Conservation (phyloP, 2,329 filamentous ascomycete species). For the Colletotrichum sp. region DNA sequence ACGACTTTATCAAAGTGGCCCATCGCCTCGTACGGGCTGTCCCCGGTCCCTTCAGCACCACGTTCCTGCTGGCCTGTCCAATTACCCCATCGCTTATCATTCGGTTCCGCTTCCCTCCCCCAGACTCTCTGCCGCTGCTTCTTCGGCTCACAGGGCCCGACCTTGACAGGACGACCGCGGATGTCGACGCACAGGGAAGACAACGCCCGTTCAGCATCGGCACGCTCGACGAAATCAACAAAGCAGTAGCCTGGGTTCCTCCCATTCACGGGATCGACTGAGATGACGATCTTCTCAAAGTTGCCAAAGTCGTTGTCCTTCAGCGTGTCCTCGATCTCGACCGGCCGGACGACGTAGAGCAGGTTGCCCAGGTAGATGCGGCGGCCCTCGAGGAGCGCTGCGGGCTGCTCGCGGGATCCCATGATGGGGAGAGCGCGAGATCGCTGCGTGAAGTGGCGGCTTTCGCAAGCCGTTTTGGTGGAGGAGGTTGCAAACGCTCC, state of each 20-base stretch:
- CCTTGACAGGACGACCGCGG: conserved; percentile 64
- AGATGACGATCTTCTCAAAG: conserved; percentile 67
- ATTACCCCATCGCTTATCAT: conserved; percentile 49
- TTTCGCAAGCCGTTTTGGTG: not conserved
- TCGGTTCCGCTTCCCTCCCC: conserved; percentile 25
- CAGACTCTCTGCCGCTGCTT: conserved; percentile 25
- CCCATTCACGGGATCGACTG: conserved; percentile 69
- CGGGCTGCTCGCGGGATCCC: not conserved
- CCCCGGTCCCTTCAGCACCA: conserved; percentile 11
- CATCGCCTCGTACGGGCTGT: conserved; percentile 31
- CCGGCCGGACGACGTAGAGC: conserved; percentile 54
- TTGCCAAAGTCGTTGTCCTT: conserved; percentile 42
- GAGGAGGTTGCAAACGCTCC: rapidly evolving
- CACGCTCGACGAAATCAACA: conserved; percentile 65
- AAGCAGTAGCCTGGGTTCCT: conserved; percentile 80
- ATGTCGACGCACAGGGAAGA: conserved; percentile 59
- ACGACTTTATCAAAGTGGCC: conserved; percentile 35
- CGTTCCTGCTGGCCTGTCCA: conserved; percentile 36
- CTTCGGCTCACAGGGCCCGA: conserved; percentile 69
- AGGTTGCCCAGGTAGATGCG: conserved; percentile 71
- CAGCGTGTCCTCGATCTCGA: conserved; percentile 67
- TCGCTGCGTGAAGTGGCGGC: not conserved
- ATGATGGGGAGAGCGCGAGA: not conserved
- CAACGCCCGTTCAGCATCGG: conserved; percentile 64
- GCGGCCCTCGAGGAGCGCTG: conserved; percentile 28